phyloP scores from a whole-genome alignment of 352 stramenopile species.

The Pythium phragmiticola region DNA sequence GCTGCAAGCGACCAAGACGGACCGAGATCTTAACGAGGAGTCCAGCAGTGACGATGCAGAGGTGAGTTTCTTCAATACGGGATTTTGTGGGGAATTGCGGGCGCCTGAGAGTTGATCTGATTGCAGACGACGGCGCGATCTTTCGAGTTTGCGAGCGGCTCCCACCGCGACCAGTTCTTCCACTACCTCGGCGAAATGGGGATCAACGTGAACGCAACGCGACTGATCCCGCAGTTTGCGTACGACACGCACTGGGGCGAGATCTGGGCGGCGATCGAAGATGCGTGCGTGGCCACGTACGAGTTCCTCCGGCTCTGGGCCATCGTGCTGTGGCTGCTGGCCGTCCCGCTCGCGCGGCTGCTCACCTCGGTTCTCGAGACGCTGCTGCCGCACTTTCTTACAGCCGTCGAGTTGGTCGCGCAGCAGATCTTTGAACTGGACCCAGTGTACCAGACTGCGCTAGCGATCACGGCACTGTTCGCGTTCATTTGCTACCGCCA shows the following conservation, averaged over 20 bases:
- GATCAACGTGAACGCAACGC: conserved; percentile 21
- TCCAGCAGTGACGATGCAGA: not conserved
- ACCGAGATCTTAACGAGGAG: not conserved
- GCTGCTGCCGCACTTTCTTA: conserved; percentile 67
- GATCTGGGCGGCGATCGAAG: conserved; percentile 60
- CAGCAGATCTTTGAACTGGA: conserved; percentile 57
- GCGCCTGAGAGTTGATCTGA: not conserved
- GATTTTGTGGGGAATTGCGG: not conserved
- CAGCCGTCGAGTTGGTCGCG: conserved; percentile 31
- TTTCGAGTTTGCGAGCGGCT: not conserved
- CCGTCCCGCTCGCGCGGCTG: conserved; percentile 46
- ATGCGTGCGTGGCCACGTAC: conserved; percentile 51
- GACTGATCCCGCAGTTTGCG: conserved; percentile 42
- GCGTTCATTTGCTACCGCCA: conserved; percentile 52
- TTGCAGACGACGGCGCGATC: not conserved
- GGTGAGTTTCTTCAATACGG: not conserved
- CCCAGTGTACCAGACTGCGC: conserved; percentile 49
- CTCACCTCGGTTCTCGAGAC: conserved; percentile 44
- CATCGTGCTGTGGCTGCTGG: conserved; percentile 47
- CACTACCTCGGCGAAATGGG: conserved; percentile 20
- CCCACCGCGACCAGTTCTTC: conserved; percentile 26
- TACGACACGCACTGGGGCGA: conserved; percentile 58
- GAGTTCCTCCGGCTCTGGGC: conserved; percentile 61
- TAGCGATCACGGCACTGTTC: conserved; percentile 34
- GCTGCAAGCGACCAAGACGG: too few relatives aligned